Evolutionary conservation across 176 grass and related monocot genomes (phyloP), one percentile per base, ranked within the genome.

Genomic region (Phoenix dactylifera): DNA sequence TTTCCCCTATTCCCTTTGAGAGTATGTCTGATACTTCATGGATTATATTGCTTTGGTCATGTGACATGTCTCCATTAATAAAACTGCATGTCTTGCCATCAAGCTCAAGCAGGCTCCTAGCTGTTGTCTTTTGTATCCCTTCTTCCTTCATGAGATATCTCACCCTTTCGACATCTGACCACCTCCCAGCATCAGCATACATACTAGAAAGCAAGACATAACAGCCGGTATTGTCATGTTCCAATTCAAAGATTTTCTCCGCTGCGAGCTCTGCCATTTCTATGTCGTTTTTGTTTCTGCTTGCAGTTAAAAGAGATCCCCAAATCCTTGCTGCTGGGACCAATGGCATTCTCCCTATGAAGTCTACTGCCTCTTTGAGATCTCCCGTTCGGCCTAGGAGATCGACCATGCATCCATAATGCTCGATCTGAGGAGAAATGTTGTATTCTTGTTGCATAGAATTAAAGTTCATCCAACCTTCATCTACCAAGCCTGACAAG

Each of bases 161-260:
- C 64, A 96, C 50, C 44, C 77, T 83, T 52, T 78, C 68, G 2
- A 76, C 68, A 85, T 96, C 83, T 12, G 80, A 59, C 86, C 77
- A 84, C 77, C 75, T 83, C 48, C 80, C 65, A 1, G 72, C 83
- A 82, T 87, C 86, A 19, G 83, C 74, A 67, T 96, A 90, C 86
- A 96, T 87, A 15, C 70, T 77, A 26, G 71, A 85, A 26, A 96
- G 69, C 52, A 74, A n/a, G 60, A 90, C 58, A 44, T 90, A 90
- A 57, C 91, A 96, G 18, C 91, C 91, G 3, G 91, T 96, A 56
- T 85, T 90, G 26, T 96, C 76, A 77, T 96, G 86, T 63, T 90
- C 80, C 54, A 66, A 59, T 63, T 79, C 53, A 50, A 84, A 90
- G 59, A 96, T 96, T 70, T 57, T 66, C 16, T 90, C 68, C 23